phyloP scores from a whole-genome alignment of 2,329 filamentous ascomycete genomes.

The Aureobasidium sp. region DNA sequence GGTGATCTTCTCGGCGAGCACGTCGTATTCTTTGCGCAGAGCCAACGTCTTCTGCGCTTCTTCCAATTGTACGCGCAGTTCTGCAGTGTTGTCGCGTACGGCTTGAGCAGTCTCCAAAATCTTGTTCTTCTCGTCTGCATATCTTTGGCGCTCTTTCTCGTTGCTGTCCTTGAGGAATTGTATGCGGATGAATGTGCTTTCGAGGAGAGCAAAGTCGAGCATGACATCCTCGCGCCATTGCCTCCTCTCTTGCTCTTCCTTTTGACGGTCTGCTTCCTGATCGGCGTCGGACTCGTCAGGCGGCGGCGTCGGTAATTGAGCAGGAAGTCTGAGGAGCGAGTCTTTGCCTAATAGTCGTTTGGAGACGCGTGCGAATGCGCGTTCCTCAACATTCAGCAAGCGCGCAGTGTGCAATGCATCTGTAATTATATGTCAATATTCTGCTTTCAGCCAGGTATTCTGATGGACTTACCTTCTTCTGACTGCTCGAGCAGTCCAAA shows the following conservation, averaged over 20 bases:
- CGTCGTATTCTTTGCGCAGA: conserved; percentile 79
- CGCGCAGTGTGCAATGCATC: conserved; percentile 81
- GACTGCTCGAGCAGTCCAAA: conserved; percentile 61
- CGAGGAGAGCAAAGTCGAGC: conserved; percentile 82
- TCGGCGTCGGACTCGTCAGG: conserved; percentile 51
- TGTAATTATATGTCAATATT: conserved; percentile 24
- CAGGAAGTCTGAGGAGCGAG: conserved; percentile 53
- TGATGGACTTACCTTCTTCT: conserved; percentile 49
- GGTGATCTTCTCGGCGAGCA: conserved; percentile 79
- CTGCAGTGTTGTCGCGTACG: conserved; percentile 67
- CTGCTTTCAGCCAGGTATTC: conserved; percentile 17
- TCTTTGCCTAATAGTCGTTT: conserved; percentile 68
- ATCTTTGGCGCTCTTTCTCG: conserved; percentile 72
- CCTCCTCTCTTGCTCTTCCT: conserved; percentile 50
- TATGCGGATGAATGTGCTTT: conserved; percentile 77
- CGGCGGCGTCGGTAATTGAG: conserved; percentile 58
- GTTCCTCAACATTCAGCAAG: conserved; percentile 84
- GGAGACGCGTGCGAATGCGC: conserved; percentile 81
- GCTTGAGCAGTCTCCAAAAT: conserved; percentile 72
- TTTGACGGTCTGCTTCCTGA: conserved; percentile 42
- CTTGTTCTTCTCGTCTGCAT: conserved; percentile 69
- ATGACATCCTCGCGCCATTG: conserved; percentile 75
- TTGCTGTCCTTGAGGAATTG: conserved; percentile 84
- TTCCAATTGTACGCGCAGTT: conserved; percentile 67
- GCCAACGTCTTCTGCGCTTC: conserved; percentile 68